Evolutionary conservation across 371 early-diverging fungal genomes (phyloP).

Genomic region (Syncephalastrum sp.): DNA sequence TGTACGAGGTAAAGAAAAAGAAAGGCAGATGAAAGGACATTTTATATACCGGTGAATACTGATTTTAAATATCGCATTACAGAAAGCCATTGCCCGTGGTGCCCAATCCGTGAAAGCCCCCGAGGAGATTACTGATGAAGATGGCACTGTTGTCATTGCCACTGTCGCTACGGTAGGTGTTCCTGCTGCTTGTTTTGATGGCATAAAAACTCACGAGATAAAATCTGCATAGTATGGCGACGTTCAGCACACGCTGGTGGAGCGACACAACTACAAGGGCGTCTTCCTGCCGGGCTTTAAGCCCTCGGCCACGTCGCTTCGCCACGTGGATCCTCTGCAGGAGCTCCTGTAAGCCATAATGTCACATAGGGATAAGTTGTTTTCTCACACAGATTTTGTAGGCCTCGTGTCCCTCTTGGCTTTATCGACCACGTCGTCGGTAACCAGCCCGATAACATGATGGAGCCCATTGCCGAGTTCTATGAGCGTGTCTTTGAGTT

Average conservation of each 20-base stretch:
- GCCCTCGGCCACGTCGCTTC: conserved; percentile 30
- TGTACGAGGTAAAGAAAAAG: conserved; percentile 51
- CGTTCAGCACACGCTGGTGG: conserved; percentile 91
- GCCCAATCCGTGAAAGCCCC: conserved; percentile 86
- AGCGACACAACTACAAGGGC: conserved; percentile 84
- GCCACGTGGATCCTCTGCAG: conserved; percentile 68
- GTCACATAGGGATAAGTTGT: background rate
- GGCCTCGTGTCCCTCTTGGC: conserved; percentile 64
- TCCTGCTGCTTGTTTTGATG: background rate
- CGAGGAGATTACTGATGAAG: conserved; percentile 74
- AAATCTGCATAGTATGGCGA: conserved; percentile 74
- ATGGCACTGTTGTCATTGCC: conserved; percentile 90
- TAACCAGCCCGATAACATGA: conserved; percentile 92
- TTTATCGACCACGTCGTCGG: conserved; percentile 94
- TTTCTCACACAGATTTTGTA: conserved; percentile 5
- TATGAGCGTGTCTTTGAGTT: conserved; percentile 90
- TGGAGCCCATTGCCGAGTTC: conserved; percentile 82
- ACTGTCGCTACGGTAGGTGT: conserved; percentile 79
- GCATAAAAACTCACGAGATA: background rate
- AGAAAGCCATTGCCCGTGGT: conserved; percentile 84
- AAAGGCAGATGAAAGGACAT: conserved; percentile 1
- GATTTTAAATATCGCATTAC: background rate
- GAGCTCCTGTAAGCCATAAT: conserved; percentile 45
- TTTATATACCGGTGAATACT: background rate
- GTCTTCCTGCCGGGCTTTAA: conserved; percentile 85